Base-by-base conservation (phyloP, 2,329 filamentous ascomycete genomes). In the Domatiomyces catenatus region DNA sequence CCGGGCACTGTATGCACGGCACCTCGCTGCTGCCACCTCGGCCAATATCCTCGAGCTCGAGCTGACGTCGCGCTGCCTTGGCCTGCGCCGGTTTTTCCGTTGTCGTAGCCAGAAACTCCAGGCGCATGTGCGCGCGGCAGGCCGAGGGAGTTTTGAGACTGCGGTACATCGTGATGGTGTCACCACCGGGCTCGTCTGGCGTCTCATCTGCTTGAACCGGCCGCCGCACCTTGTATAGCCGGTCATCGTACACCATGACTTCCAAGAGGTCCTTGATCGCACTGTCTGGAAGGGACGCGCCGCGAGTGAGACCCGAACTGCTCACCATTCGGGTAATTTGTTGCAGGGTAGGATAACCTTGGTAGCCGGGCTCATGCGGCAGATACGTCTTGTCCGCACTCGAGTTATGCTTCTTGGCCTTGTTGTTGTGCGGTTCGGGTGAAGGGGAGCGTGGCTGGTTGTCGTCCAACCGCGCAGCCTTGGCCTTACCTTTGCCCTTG, bases 1-100 rank as follows among this genome's bases (percentile, higher is more conserved):
- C 90, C 0, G 92, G 92, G 66, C 92, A 98, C 50, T 80, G 76
- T 1, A 90, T 89, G 66, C 92, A 98, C 1, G 92, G 92, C 2
- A 84, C 82, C 65, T 95, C 88, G 1, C 86, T 93, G 58, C 90
- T 79, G 2, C 85, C 85, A 58, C 74, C 71, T 28, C 55, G 66
- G n/a, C 69, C 71, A 15, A 71, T 62, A 4, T 67, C 69, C 42
- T 70, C 66, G 3, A 67, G 62, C 24, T 64, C 61, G 50, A 58
- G 54, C 8, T 61, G 59, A 17, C 62, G 57, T n/a, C 50, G 53
- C 2, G 55, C 54, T 10, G 55, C 52, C 20, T 51, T 52, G 6
- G 53, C 48, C 8, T 45, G 46, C 56, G 61, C 42, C 60, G 61
- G 42, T 48, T 67, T 67, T 22, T 63, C 20, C 18, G 8, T 20